These are phyloP conservation scores for Boletellus deceptivus DNA, from an alignment of 1,284 basidiomycete species.

Conservation along the genomic window DNA sequence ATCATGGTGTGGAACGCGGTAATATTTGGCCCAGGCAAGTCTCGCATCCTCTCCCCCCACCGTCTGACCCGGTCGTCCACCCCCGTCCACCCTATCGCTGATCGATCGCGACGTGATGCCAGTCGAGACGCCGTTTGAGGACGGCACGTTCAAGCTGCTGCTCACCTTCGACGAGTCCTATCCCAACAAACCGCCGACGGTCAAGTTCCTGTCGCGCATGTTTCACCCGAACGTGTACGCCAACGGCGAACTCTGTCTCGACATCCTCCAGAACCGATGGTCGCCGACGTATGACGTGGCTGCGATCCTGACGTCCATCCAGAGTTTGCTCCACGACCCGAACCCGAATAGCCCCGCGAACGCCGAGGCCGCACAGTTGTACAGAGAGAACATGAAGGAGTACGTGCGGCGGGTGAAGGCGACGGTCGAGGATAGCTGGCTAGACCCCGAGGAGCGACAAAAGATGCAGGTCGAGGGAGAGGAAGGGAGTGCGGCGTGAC, in stretches of 20 bases:
- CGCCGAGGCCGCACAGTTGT: slow-evolving; percentile 94
- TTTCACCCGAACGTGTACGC: slow-evolving; percentile 99
- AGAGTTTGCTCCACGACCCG: slow-evolving; percentile 93
- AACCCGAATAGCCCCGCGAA: slow-evolving; percentile 98
- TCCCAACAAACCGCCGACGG: slow-evolving; percentile 96
- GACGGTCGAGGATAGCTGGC: slow-evolving; percentile 89
- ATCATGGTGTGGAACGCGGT: slow-evolving; percentile 99
- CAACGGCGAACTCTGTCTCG: slow-evolving; percentile 96
- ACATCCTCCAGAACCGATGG: slow-evolving; percentile 98
- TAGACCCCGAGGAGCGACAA: slow-evolving; percentile 75
- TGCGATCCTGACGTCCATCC: slow-evolving; percentile 94
- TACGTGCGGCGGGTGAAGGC: slow-evolving; percentile 90
- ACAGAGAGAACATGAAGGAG: slow-evolving; percentile 98
- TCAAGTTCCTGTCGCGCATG: slow-evolving; percentile 97
- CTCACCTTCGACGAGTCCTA: slow-evolving; percentile 97
- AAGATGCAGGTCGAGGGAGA: slow-evolving; percentile 37
- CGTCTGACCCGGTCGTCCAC: no score
- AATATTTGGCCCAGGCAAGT: slow-evolving; percentile 91
- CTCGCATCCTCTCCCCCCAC: neutral
- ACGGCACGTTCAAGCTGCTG: slow-evolving; percentile 96
- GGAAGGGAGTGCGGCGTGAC: slow-evolving; percentile 3
- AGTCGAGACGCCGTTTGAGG: slow-evolving; percentile 99
- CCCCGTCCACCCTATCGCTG: no score
- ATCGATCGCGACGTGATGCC: slow-evolving; percentile 1
- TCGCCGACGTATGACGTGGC: slow-evolving; percentile 98